A percentile compares a stretch with the other conserved stretches of the same genome.
Conservation (phyloP, 257 asterid species). For the Henckelia pumila region DNA sequence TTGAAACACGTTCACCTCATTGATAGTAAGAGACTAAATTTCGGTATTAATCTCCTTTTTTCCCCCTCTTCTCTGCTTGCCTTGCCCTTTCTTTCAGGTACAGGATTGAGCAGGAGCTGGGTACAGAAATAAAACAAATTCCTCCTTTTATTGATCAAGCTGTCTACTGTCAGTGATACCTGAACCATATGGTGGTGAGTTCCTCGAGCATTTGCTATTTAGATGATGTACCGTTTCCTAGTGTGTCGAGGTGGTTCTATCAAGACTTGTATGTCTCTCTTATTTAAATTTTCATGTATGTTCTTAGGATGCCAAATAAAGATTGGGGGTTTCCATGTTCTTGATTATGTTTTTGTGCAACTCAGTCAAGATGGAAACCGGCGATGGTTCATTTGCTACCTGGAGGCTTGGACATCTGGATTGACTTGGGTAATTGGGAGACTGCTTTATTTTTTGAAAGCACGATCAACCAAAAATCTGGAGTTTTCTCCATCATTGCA, state of each 20-base stretch:
- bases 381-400: background rate
- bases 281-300: too few relatives aligned
- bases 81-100: conserved; percentile 22
- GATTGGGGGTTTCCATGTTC: background rate
- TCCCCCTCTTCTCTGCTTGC: background rate
- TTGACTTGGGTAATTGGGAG: background rate
- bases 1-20: background rate
- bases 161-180: conserved; percentile 30
- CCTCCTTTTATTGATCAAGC: conserved; percentile 42
- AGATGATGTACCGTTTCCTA: background rate
- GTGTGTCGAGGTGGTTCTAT: background rate
- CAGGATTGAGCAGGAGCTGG: conserved; percentile 47
- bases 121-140: conserved; percentile 41
- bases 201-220: background rate
- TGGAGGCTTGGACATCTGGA: background rate
- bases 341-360: background rate
- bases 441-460: conserved; percentile 1
- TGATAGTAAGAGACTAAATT: background rate
- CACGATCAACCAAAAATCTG: background rate
- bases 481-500: background rate
- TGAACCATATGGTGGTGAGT: background rate
- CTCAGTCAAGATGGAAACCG: background rate
- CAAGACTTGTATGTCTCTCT: too few relatives aligned
- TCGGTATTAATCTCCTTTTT: background rate
- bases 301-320: background rate